phyloP scores from a whole-genome alignment of 2,329 filamentous ascomycete species.

The Exophiala dermatitidis region DNA sequence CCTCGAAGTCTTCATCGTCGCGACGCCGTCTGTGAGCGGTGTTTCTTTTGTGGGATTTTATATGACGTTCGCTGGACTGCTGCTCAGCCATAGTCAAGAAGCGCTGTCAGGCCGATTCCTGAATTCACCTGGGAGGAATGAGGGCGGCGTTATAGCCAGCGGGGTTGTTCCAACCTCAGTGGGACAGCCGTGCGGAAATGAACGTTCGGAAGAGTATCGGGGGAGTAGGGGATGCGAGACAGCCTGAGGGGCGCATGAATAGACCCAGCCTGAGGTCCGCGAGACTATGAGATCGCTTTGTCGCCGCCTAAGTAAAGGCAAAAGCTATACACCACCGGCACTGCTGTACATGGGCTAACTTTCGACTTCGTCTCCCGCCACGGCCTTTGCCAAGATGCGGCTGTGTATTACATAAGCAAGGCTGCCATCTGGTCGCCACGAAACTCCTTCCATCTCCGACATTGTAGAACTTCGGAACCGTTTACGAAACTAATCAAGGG shows the following conservation, averaged over 20 bases:
- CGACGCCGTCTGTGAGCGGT: slow-evolving; percentile 17
- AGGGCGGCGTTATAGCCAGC: not conserved
- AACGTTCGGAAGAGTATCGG: not conserved
- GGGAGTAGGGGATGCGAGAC: not conserved
- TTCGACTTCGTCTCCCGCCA: not conserved
- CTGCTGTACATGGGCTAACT: not conserved
- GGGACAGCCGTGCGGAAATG: not conserved
- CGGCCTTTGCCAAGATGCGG: not conserved
- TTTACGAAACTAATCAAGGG: no score
- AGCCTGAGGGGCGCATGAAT: not conserved
- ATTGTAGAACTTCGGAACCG: not conserved
- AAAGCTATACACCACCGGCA: no score
- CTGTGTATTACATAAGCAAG: not conserved
- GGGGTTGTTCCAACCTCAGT: not conserved
- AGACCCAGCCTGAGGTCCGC: no score
- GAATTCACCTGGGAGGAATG: slow-evolving; percentile 12
- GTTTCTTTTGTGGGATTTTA: slow-evolving; percentile 17
- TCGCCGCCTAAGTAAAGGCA: no score
- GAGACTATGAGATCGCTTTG: no score
- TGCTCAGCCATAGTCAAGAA: slow-evolving; percentile 19
- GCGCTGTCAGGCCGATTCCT: not conserved
- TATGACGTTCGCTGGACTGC: slow-evolving; percentile 15
- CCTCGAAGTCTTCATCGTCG: slow-evolving; percentile 55
- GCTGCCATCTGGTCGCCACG: not conserved
- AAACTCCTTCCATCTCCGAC: not conserved